A percentile compares a stretch with the other conserved stretches of the same genome.
Evolutionary conservation across 805 yeast species (phyloP).

Genomic region (Cyberlindnera sargentensis): DNA sequence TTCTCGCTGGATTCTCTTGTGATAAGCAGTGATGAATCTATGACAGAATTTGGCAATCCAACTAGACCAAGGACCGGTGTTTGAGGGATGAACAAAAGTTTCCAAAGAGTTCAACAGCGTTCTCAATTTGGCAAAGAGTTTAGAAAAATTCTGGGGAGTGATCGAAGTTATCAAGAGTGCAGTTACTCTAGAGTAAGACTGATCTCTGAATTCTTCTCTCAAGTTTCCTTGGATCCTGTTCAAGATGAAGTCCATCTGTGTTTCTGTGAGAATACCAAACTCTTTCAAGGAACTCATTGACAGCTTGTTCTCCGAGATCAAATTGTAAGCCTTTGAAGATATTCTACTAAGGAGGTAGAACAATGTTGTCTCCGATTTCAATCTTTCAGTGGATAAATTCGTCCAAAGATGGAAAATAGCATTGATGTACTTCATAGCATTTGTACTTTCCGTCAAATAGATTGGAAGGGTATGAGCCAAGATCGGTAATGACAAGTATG

Average conservation of each 20-base stretch:
- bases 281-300: constrained; percentile 32
- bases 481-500: constrained; percentile 43
- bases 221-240: constrained; percentile 43
- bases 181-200: constrained; percentile 34
- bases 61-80: constrained; percentile 81
- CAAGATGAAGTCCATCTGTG: constrained; percentile 54
- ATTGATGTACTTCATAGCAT: constrained; percentile 52
- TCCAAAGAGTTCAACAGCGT: constrained; percentile 61
- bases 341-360: constrained; percentile 59
- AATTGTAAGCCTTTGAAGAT: constrained; percentile 39
- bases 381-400: constrained; percentile 36
- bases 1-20: constrained; percentile 50
- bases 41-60: constrained; percentile 60
- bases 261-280: constrained; percentile 57
- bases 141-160: constrained; percentile 39
- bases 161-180: constrained; percentile 58
- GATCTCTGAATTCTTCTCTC: constrained; percentile 27
- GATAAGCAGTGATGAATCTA: constrained; percentile 52
- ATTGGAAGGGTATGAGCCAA: constrained; percentile 49
- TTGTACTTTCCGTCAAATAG: constrained; percentile 26
- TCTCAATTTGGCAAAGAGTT: constrained; percentile 42
- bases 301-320: constrained; percentile 25
- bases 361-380: constrained; percentile 49
- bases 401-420: constrained; percentile 70
- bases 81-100: constrained; percentile 89